Conservation (phyloP, 73 alveolate genomes). For the Blepharisma stoltei region DNA sequence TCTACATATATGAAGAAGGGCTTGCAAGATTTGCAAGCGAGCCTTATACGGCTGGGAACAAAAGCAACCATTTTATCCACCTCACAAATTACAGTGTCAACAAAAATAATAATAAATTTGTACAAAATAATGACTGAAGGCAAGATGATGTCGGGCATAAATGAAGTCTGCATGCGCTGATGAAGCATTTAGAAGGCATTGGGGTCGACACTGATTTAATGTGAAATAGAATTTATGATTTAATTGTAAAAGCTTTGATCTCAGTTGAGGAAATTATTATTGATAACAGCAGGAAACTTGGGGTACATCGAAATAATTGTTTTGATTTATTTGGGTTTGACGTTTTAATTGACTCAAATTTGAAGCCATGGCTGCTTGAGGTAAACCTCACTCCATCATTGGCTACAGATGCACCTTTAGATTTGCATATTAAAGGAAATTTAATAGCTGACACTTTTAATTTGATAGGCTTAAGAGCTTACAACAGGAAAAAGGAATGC, state of each 20-base stretch:
- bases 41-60: constrained; percentile 60
- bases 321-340: constrained; percentile 81
- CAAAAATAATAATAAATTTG: constrained; percentile 48
- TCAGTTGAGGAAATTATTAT: constrained; percentile 53
- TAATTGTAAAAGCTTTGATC: constrained; percentile 58
- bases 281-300: constrained; percentile 54
- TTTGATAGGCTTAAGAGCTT: constrained; percentile 58
- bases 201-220: constrained; percentile 57
- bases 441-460: constrained; percentile 75
- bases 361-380: constrained; percentile 88
- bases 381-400: constrained; percentile 90
- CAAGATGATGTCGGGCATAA: constrained; percentile 64
- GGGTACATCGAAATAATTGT: constrained; percentile 51
- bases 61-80: constrained; percentile 54
- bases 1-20: constrained; percentile 90
- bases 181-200: constrained; percentile 53
- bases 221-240: constrained; percentile 73
- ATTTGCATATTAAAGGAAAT: constrained; percentile 65
- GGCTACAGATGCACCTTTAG: constrained; percentile 83
- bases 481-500: constrained; percentile 50
- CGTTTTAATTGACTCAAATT: constrained; percentile 65
- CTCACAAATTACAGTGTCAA: constrained; percentile 61
- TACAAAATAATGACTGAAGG: constrained; percentile 45
- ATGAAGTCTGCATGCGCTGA: constrained; percentile 58
- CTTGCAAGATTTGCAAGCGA: constrained; percentile 91